Percentiles rank a stretch among this genome's conserved stretches.
These are phyloP conservation scores for Raddia distichophylla DNA, from an alignment of 176 grass and related monocot species.

Conservation along the genomic window DNA sequence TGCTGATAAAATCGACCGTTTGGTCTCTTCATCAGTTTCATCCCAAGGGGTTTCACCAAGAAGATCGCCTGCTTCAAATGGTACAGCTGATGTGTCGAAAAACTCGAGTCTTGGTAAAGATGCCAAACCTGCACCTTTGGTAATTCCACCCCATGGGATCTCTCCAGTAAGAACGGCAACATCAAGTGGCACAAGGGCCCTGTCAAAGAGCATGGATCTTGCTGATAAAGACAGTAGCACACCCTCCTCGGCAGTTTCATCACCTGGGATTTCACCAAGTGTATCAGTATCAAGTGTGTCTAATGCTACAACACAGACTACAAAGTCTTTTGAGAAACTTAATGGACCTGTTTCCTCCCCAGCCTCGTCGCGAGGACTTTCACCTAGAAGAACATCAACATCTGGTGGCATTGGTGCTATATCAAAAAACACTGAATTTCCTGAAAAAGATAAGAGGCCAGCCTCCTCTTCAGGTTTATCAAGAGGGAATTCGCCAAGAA, in stretches of 20 bases:
- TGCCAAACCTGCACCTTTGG: slow-evolving; percentile 34
- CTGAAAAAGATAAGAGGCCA: slow-evolving; percentile 54
- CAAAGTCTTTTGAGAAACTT: slow-evolving; percentile 38
- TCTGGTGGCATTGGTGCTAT: slow-evolving; percentile 37
- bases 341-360: slow-evolving; percentile 40
- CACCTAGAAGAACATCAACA: slow-evolving; percentile 48
- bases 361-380: slow-evolving; percentile 46
- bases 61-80: slow-evolving; percentile 37
- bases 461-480: slow-evolving; percentile 36
- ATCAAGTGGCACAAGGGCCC: slow-evolving; percentile 27
- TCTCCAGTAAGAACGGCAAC: slow-evolving; percentile 36
- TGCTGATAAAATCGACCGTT: slow-evolving; percentile 50
- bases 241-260: slow-evolving; percentile 36
- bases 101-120: slow-evolving; percentile 34
- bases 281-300: slow-evolving; percentile 33
- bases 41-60: slow-evolving; percentile 43
- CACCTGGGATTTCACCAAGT: slow-evolving; percentile 42
- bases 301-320: slow-evolving; percentile 47
- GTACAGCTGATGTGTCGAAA: slow-evolving; percentile 8
- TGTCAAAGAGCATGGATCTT: slow-evolving; percentile 45
- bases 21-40: slow-evolving; percentile 40
- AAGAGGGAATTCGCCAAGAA: slow-evolving; percentile 58
- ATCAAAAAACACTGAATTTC: slow-evolving; percentile 29
- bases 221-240: slow-evolving; percentile 40
- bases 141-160: slow-evolving; percentile 37